Conservation (phyloP, 83 land plant species). For the Thuja plicata region DNA sequence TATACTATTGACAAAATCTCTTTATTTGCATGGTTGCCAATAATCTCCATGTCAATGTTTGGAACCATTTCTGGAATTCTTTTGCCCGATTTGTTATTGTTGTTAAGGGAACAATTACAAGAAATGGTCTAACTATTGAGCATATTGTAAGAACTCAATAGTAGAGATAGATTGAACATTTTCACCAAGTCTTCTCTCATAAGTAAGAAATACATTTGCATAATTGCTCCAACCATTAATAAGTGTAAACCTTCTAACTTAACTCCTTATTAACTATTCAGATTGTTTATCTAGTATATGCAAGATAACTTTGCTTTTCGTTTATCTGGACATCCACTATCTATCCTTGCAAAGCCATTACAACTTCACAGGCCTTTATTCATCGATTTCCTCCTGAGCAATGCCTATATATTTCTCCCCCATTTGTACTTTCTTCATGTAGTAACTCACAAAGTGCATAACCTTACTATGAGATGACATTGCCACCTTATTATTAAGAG, state of each 20-base stretch:
- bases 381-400: too few relatives aligned
- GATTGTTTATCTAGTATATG: too few relatives aligned
- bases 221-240: slow-evolving; percentile 97
- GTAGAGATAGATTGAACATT: slow-evolving; percentile 97
- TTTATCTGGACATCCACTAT: too few relatives aligned
- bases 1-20: slow-evolving; percentile 94
- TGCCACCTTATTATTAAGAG: too few relatives aligned
- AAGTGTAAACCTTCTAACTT: slow-evolving; percentile 92
- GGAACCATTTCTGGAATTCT: slow-evolving; percentile 95
- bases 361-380: too few relatives aligned
- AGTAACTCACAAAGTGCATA: too few relatives aligned
- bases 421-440: too few relatives aligned
- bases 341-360: too few relatives aligned
- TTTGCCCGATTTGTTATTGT: slow-evolving; percentile 97
- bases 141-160: slow-evolving; percentile 93
- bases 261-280: slow-evolving; percentile 83
- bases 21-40: slow-evolving; percentile 95
- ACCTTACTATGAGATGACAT: too few relatives aligned
- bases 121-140: slow-evolving; percentile 91
- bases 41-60: slow-evolving; percentile 75
- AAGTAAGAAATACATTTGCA: slow-evolving; percentile 95
- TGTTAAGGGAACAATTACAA: slow-evolving; percentile 94
- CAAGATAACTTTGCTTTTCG: too few relatives aligned
- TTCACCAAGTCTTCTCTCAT: slow-evolving; percentile 99
- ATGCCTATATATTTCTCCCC: too few relatives aligned